Evolutionary conservation across 2,329 filamentous ascomycete genomes (phyloP).

Genomic region (Ilyonectria sp.): DNA sequence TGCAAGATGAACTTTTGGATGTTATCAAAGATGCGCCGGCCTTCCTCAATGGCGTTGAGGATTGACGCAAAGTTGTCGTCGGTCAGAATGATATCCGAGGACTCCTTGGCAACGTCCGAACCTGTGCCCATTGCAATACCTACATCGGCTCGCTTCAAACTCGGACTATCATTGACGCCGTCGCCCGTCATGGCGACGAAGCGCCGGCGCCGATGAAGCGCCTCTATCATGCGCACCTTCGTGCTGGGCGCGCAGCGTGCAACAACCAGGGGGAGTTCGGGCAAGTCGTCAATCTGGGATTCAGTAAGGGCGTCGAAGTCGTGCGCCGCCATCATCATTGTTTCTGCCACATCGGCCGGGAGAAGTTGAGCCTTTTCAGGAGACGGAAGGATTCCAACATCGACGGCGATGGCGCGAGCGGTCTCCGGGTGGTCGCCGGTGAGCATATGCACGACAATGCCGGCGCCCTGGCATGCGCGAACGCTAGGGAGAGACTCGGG

Average conservation of each 20-base stretch:
- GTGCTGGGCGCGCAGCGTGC: constrained; percentile 79
- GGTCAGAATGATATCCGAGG: constrained; percentile 75
- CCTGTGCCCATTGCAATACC: constrained; percentile 81
- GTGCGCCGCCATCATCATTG: constrained; percentile 74
- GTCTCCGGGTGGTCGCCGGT: constrained; percentile 76
- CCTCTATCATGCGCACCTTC: constrained; percentile 82
- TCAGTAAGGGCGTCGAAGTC: constrained; percentile 76
- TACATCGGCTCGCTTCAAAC: constrained; percentile 77
- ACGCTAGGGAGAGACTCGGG: constrained; percentile 72
- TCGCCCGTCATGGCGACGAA: constrained; percentile 81
- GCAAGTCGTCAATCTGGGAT: constrained; percentile 73
- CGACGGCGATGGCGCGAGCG: constrained; percentile 71
- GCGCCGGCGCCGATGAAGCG: constrained; percentile 74
- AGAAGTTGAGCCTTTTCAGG: constrained; percentile 55
- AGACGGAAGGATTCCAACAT: constrained; percentile 71
- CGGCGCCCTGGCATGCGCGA: constrained; percentile 68
- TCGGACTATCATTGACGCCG: constrained; percentile 79
- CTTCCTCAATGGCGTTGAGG: constrained; percentile 70
- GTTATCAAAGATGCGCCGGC: constrained; percentile 78
- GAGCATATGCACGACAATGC: constrained; percentile 75
- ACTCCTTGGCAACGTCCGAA: constrained; percentile 78
- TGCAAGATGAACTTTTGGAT: constrained; percentile 80
- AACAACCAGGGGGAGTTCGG: constrained; percentile 75
- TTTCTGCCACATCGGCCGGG: constrained; percentile 65
- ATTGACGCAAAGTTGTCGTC: constrained; percentile 75